Evolutionary conservation across 495 filamentous ascomycete species (phyloP), one percentile per base, ranked within the genome.

Genomic region (Hypomontagnella submonticulosa): DNA sequence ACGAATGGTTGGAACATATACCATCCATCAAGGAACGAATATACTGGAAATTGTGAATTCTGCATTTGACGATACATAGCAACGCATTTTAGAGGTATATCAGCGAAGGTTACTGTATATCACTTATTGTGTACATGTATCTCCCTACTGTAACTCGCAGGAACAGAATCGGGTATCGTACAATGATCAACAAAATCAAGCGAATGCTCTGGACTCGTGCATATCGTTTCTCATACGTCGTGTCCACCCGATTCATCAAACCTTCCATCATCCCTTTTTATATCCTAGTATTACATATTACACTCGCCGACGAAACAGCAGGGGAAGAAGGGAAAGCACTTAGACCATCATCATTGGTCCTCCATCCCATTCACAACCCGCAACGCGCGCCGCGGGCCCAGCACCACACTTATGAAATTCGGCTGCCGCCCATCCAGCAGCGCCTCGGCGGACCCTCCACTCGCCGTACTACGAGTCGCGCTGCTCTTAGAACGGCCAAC

Each of bases 341-440:
- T n/a, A n/a, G n/a, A n/a, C 0, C 41, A 49, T 49, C 18, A 41
- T 16, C 36, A 16, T 19, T 13, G 36, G 52, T 80, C 78, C 57
- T 72, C 72, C 52, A 81, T 46, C 9, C 79, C 77, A 79, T 92
- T 92, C 12, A 91, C 87, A 37, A 92, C 88, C 70, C 88, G 76
- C 76, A 92, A 76, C 66, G 88, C 91, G 69, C 90, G 80, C 70
- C 88, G 83, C 54, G 90, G 90, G 60, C 87, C 88, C 74, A 92
- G 67, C 66, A 92, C 72, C 15, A 92, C 89, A 41, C 86, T 89
- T 64, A 90, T 86, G 69, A 92, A 92, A 56, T 83, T 90, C 68
- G 90, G 90, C 71, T 92, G 88, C 67, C 82, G 78, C 18, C 86
- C 87, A 4, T 80, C 79, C 33, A 91, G 48, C 63, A 91, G 68